Evolutionary conservation across 345 rosid genomes (phyloP).

Genomic region (Orychophragmus violaceus): DNA sequence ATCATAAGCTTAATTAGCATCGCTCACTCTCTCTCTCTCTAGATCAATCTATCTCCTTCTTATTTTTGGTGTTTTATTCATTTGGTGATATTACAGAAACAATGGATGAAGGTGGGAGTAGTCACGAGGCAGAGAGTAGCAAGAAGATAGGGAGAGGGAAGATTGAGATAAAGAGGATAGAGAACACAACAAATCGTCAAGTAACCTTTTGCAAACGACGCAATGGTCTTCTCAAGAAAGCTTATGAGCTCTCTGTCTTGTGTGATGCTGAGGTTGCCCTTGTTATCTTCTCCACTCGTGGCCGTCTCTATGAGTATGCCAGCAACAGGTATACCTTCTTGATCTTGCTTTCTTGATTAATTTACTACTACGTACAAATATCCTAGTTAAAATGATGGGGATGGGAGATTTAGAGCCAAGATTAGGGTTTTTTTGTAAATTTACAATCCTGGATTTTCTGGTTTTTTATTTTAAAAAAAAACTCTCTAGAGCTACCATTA

Average conservation of each 20-base stretch:
- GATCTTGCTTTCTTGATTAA: not conserved
- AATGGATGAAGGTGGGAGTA: conserved; percentile 34
- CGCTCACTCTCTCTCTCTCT: not conserved
- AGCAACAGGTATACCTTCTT: conserved; percentile 52
- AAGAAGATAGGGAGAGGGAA: conserved; percentile 70
- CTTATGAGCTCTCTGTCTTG: conserved; percentile 74
- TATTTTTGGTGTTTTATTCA: not conserved
- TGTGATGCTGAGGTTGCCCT: conserved; percentile 87
- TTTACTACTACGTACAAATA: not conserved
- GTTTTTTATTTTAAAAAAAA: not conserved
- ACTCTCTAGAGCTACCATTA: not conserved
- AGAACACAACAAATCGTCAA: conserved; percentile 74
- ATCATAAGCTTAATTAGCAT: not conserved
- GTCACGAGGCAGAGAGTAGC: conserved; percentile 40
- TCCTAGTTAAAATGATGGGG: not conserved
- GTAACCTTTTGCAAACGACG: conserved; percentile 87
- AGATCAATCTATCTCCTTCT: not conserved
- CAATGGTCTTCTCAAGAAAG: conserved; percentile 83
- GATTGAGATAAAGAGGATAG: conserved; percentile 74
- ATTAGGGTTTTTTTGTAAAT: conserved; percentile 11
- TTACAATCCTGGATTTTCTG: not conserved
- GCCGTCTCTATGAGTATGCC: conserved; percentile 85
- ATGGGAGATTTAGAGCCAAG: not conserved
- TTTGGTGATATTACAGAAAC: not conserved
- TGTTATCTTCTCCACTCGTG: conserved; percentile 78